Base-by-base conservation (phyloP, 257 asterid species). In the Gentiana dahurica region DNA sequence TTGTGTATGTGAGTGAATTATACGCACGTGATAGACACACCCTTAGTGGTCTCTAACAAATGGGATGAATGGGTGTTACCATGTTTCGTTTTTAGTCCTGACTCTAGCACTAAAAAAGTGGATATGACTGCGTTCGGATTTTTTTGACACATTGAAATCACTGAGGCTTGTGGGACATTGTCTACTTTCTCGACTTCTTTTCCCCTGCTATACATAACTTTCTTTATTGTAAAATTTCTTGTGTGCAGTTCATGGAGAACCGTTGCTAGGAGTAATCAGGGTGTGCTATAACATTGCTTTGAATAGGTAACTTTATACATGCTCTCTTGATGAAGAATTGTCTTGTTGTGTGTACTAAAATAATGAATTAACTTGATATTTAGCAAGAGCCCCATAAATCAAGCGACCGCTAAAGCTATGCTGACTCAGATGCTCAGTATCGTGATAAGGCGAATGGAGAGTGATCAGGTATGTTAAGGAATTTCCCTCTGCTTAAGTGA, bases 361-460 rank as follows among this genome's bases (percentile, higher is more conserved):
- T 73, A 65, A 62, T 41, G 34, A 57, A 52, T 48, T 46, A 70
- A 24, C 24, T 66, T 57, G 69, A 66, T 73, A 72, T 81, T 68
- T 66, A 92, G 99, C 88, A 92, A 92, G 93, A 85, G 97, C 66
- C 95, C 85, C 64, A 82, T 92, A 70, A 92, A 88, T 80, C 99
- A 92, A 81, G 95, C 95, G 52, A 92, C 99, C 8, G 71, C 99
- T 54, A 92, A 85, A 71, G 99, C 99, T 73, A 92, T 88, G 97
- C 67, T 92, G 59, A 86, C 95, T 33, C 99, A 92, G 68, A 92
- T 92, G 95, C 86, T 92, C 68, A 86, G 95, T 65, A 80, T 82
- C 61, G 76, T 88, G 65, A 77, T 88, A 62, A 82, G 93, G 74
- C 85, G 99, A 56, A 85, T 88, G 90, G 95, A 88, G 79, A 71